Base-by-base conservation (phyloP, 768 basidiomycete species). In the Kwoniella bestiolae region DNA sequence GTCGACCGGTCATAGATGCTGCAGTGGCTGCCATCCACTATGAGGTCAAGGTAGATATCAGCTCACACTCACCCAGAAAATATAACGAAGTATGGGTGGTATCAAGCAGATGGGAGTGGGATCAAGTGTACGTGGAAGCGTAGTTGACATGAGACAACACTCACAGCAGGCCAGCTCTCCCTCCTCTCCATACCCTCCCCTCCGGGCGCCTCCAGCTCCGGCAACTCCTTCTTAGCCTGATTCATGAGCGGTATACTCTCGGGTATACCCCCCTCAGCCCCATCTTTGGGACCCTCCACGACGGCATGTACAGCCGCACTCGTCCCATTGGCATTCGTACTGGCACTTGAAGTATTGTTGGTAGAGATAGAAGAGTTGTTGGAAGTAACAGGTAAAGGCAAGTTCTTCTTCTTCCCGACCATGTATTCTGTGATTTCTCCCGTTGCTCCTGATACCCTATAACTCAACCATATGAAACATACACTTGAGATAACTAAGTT, bases 381-480 rank as follows among this genome's bases (percentile, higher is more conserved):
- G 2, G 74, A 68, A 8, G 74, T 73, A 2, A 67, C 68, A 4
- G 72, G 77, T 34, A 46, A n/a, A 16, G 68, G 60, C 41, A 70
- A 51, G n/a, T 57, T 2, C 65, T 72, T 66, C 56, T 68, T 71
- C 56, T 79, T 79, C n/a, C 82, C 82, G 45, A 83, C 83, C 25
- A 83, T 68, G 71, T 79, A 81, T 26, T 81, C 82, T 7, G 92
- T 91, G 55, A 94, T 82, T 55, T 89, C 85, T 8, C 86, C 86
- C 1, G 90, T 91, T 25, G 92, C 91, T 72, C 85, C 85, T 9
- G 91, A 87, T 55, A 91, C 87, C 66, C 86, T 86, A 79, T 94
- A 85, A 63, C 87, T 90, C 32, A 94, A 77, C 81, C 88, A 94
- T 70, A 94, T 81, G 82, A 95, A 96, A 76, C 91, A 84, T 32